phyloP scores from a whole-genome alignment of 768 basidiomycete species.

The Russula vinacea region DNA sequence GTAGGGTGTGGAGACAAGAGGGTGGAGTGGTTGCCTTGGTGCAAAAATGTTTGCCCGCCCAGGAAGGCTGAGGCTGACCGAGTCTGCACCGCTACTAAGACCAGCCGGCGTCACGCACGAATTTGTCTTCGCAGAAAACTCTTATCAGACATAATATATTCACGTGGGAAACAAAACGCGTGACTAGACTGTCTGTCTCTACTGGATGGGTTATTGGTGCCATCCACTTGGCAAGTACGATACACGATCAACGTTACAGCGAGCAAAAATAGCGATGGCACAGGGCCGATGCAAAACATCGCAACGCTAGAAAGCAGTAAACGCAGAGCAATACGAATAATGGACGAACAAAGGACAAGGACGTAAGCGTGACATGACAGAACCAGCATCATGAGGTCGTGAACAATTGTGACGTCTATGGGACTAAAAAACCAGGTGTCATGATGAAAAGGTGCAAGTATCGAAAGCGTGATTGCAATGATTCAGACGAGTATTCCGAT shows the following conservation, averaged over 20 bases:
- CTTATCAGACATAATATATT: background rate
- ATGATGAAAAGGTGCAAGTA: slow-evolving; percentile 28
- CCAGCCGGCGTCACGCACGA: background rate
- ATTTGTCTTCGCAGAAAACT: background rate
- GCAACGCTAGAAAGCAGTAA: slow-evolving; percentile 28
- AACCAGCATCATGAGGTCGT: slow-evolving; percentile 30
- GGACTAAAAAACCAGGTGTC: slow-evolving; percentile 18
- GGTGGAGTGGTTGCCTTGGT: slow-evolving; percentile 1
- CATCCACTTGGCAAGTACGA: slow-evolving; percentile 20
- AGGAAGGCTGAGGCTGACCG: background rate
- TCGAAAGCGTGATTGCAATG: slow-evolving; percentile 26
- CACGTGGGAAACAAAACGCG: slow-evolving; percentile 9
- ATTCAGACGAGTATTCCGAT: slow-evolving; percentile 24
- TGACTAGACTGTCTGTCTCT: background rate
- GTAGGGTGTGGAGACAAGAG: background rate
- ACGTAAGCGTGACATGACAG: slow-evolving; percentile 28
- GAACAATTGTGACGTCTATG: slow-evolving; percentile 23
- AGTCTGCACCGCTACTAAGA: background rate
- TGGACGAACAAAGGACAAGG: slow-evolving; percentile 19
- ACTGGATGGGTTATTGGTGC: slow-evolving; percentile 11
- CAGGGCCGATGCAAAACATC: slow-evolving; percentile 19
- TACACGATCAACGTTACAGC: slow-evolving; percentile 26
- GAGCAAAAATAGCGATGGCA: slow-evolving; percentile 19
- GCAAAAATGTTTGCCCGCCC: background rate
- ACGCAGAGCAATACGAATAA: slow-evolving; percentile 30